These are phyloP conservation scores for Fusarium ambrosium DNA, from an alignment of 2,329 filamentous ascomycete species.

Conservation along the genomic window DNA sequence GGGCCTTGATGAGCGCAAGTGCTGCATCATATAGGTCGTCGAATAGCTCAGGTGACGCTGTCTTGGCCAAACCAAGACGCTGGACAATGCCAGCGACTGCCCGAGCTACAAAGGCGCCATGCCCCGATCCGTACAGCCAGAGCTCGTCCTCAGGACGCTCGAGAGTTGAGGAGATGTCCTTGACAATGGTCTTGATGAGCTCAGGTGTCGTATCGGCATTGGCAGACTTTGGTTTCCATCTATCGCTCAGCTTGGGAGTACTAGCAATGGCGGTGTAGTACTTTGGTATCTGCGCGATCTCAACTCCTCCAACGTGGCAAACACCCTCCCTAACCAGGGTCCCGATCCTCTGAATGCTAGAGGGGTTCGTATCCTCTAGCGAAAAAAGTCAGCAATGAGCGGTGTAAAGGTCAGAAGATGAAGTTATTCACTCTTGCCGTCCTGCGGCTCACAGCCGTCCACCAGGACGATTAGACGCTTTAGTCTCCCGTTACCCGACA, in stretches of 20 bases:
- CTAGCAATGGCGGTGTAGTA: slow-evolving; percentile 31
- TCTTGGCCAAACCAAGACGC: slow-evolving; percentile 30
- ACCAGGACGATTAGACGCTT: slow-evolving; percentile 41
- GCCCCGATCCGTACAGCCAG: slow-evolving; percentile 44
- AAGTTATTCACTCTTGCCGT: slow-evolving; percentile 32
- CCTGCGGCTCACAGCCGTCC: slow-evolving; percentile 33
- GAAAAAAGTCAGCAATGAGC: slow-evolving; percentile 9
- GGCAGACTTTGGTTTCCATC: slow-evolving; percentile 19
- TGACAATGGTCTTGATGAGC: slow-evolving; percentile 39
- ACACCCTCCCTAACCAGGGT: slow-evolving; percentile 33
- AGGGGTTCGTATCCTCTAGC: slow-evolving; percentile 37
- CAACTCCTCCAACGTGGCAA: slow-evolving; percentile 8
- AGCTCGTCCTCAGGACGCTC: slow-evolving; percentile 41
- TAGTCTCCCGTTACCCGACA: slow-evolving; percentile 31
- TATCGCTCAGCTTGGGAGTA: slow-evolving; percentile 31
- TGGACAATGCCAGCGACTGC: slow-evolving; percentile 43
- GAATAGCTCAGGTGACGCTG: slow-evolving; percentile 8
- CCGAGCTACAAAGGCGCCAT: slow-evolving; percentile 39
- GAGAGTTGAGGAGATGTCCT: slow-evolving; percentile 31
- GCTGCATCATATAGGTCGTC: slow-evolving; percentile 39
- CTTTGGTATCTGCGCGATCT: slow-evolving; percentile 32
- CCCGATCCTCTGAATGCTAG: slow-evolving; percentile 36
- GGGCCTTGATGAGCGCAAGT: slow-evolving; percentile 38
- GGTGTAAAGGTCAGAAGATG: no score
- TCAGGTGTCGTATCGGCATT: slow-evolving; percentile 31